phyloP scores from a whole-genome alignment of 2,329 filamentous ascomycete species.

The Karstenula rhodostoma region DNA sequence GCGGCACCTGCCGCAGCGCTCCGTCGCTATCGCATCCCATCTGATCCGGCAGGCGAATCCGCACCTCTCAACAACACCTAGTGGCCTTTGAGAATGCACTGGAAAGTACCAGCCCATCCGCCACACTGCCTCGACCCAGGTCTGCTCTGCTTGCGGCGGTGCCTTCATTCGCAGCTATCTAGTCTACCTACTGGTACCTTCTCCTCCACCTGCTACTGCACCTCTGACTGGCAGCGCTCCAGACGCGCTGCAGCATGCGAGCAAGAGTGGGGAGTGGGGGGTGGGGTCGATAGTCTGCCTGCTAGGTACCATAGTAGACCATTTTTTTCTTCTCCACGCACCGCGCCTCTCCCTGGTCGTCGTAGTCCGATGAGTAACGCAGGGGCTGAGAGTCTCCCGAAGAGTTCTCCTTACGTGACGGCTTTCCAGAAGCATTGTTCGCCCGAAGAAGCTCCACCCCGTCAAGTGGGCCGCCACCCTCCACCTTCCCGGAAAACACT shows the following conservation, averaged over 20 bases:
- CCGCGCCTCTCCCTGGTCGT: not conserved
- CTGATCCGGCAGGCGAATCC: not conserved
- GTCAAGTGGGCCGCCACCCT: not conserved
- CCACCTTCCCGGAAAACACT: not conserved
- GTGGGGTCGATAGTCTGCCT: not conserved
- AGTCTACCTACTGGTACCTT: too few relatives aligned
- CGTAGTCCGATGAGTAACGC: slow-evolving; percentile 13
- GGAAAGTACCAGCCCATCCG: not conserved
- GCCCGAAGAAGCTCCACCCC: not conserved
- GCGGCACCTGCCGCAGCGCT: slow-evolving; percentile 9
- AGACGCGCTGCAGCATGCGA: slow-evolving; percentile 1
- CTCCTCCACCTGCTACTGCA: too few relatives aligned
- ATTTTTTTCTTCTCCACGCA: not conserved
- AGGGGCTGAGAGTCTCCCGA: not conserved
- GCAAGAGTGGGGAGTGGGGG: too few relatives aligned
- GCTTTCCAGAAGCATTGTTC: slow-evolving; percentile 14
- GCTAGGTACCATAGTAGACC: too few relatives aligned
- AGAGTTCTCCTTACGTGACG: slow-evolving; percentile 11
- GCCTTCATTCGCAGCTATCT: not conserved
- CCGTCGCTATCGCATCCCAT: not conserved
- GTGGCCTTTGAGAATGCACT: not conserved
- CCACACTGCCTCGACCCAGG: too few relatives aligned
- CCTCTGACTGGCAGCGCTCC: not conserved
- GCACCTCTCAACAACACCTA: not conserved
- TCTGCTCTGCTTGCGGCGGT: not conserved